These are phyloP conservation scores for Naumovozyma castellii DNA, from an alignment of 805 yeast genomes.

Conservation along the genomic window DNA sequence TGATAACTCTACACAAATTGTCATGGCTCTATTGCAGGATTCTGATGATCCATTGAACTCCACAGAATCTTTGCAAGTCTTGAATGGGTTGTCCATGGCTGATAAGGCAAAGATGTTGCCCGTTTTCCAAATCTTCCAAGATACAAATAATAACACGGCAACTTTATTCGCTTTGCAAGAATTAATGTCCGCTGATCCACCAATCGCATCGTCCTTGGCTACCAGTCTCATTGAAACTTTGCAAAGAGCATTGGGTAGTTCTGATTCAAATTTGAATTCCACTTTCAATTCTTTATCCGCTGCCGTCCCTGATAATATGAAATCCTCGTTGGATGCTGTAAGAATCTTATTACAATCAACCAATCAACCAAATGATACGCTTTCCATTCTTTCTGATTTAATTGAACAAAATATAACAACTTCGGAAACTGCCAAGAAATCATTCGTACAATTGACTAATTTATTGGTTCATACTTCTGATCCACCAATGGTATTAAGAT, in stretches of 20 bases:
- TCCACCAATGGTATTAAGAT: slow-evolving; percentile 11
- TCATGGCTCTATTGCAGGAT: slow-evolving; percentile 15
- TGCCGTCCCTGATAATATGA: slow-evolving; percentile 8
- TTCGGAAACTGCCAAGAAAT: slow-evolving; percentile 13
- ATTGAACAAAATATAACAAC: slow-evolving; percentile 16
- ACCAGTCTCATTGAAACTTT: slow-evolving; percentile 13
- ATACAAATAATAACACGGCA: slow-evolving; percentile 16
- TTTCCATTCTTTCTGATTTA: slow-evolving; percentile 11
- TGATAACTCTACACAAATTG: slow-evolving; percentile 9
- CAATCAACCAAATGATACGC: slow-evolving; percentile 12
- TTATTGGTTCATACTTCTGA: slow-evolving; percentile 14
- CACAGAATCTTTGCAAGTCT: slow-evolving; percentile 14
- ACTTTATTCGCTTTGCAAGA: slow-evolving; percentile 13
- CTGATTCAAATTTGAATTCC: slow-evolving; percentile 3
- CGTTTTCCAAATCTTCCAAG: slow-evolving; percentile 17
- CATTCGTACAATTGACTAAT: slow-evolving; percentile 15
- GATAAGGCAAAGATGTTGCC: slow-evolving; percentile 21
- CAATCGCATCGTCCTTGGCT: slow-evolving; percentile 10
- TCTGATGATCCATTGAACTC: slow-evolving; percentile 19
- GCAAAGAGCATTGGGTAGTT: slow-evolving; percentile 3
- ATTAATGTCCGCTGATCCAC: slow-evolving; percentile 10
- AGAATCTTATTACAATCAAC: slow-evolving; percentile 12
- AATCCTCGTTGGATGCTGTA: slow-evolving; percentile 15
- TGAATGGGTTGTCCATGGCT: slow-evolving; percentile 19
- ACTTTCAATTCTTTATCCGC: slow-evolving; percentile 10